Evolutionary conservation across 2,329 filamentous ascomycete genomes (phyloP).

Genomic region (Penicillium occitanis): DNA sequence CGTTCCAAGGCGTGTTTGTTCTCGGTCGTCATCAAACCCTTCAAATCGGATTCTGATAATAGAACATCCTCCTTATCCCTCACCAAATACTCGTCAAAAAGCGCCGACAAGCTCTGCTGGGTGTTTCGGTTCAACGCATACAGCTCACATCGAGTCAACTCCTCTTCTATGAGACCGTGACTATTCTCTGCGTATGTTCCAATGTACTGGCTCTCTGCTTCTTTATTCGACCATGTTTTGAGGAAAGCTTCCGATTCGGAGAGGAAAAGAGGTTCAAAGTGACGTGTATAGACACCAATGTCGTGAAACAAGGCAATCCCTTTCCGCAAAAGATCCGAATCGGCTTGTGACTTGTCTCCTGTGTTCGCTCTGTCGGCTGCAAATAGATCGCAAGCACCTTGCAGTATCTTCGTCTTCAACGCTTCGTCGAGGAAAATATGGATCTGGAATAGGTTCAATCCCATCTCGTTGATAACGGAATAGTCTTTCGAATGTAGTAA

Average conservation of each 20-base stretch:
- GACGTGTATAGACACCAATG: conserved; percentile 74
- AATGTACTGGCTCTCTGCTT: conserved; percentile 61
- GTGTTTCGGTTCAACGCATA: conserved; percentile 83
- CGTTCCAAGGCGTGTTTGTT: conserved; percentile 69
- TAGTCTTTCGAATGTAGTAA: conserved; percentile 70
- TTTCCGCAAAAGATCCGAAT: conserved; percentile 67
- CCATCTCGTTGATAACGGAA: conserved; percentile 76
- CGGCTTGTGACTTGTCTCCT: conserved; percentile 52
- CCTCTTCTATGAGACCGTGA: conserved; percentile 66
- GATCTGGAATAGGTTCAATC: conserved; percentile 70
- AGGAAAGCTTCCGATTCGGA: conserved; percentile 68
- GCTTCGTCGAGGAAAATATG: conserved; percentile 55
- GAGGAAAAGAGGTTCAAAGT: conserved; percentile 77
- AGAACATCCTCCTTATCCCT: conserved; percentile 65
- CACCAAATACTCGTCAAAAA: conserved; percentile 72
- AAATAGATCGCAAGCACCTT: conserved; percentile 75
- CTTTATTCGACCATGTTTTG: conserved; percentile 65
- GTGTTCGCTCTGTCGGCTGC: conserved; percentile 64
- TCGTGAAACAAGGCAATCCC: conserved; percentile 80
- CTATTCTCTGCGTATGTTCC: conserved; percentile 74
- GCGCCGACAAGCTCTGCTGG: conserved; percentile 69
- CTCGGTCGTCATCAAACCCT: conserved; percentile 69
- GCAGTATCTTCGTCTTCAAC: conserved; percentile 57
- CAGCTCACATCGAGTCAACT: conserved; percentile 73
- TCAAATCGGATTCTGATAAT: conserved; percentile 65